Evolutionary conservation across 1,284 basidiomycete species (phyloP).

Genomic region (Rhodotorula sp.): DNA sequence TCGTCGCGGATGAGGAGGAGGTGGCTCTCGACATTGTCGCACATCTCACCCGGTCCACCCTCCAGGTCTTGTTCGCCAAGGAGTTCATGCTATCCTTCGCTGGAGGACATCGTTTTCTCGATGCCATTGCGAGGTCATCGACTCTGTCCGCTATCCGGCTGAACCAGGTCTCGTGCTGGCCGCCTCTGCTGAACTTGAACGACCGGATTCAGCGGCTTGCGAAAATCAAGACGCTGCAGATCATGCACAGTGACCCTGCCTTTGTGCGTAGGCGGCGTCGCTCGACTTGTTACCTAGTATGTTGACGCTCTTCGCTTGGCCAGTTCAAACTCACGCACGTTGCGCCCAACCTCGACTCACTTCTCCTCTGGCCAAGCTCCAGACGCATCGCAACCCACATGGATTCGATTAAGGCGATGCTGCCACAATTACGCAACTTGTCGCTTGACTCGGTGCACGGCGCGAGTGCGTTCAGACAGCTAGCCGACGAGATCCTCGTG

Average conservation of each 20-base stretch:
- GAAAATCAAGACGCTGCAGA: slow-evolving; percentile 28
- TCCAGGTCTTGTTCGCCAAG: slow-evolving; percentile 31
- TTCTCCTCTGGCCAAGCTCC: slow-evolving; percentile 35
- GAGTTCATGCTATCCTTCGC: background rate
- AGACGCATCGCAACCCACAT: slow-evolving; percentile 16
- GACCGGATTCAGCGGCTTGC: background rate
- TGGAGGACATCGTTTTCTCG: slow-evolving; percentile 6
- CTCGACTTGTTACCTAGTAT: background rate
- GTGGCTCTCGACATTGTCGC: background rate
- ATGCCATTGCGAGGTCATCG: background rate
- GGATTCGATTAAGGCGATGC: slow-evolving; percentile 9
- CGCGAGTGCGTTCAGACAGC: slow-evolving; percentile 9
- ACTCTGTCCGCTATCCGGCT: slow-evolving; percentile 23
- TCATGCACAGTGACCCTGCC: slow-evolving; percentile 32
- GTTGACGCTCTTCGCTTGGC: background rate
- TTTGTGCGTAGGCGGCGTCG: slow-evolving; percentile 3
- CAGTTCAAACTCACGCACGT: slow-evolving; percentile 20
- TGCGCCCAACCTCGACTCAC: slow-evolving; percentile 29
- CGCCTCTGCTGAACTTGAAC: background rate
- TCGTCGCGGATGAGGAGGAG: background rate
- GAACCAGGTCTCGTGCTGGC: slow-evolving; percentile 29
- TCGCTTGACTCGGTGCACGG: slow-evolving; percentile 38
- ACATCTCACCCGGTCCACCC: background rate
- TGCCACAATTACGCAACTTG: slow-evolving; percentile 25
- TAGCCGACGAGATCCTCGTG: slow-evolving; percentile 29